These are phyloP conservation scores for Aegilops speltoides DNA, from an alignment of 176 grass and related monocot genomes.

Conservation along the genomic window DNA sequence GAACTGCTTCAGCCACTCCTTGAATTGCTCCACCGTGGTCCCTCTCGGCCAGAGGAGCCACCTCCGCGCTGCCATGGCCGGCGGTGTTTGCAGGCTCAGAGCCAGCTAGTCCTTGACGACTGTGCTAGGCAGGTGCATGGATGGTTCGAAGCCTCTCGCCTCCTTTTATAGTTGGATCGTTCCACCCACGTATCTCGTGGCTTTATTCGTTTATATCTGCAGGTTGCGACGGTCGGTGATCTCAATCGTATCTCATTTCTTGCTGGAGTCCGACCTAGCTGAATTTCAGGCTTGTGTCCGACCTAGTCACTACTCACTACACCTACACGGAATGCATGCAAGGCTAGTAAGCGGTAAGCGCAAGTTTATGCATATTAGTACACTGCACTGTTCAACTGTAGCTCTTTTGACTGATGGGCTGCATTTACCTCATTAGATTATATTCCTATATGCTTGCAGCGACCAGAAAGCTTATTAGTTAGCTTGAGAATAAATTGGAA, in stretches of 20 bases:
- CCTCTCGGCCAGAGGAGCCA: neutral
- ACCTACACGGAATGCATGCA: no score
- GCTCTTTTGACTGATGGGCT: no score
- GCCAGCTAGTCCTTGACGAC: neutral
- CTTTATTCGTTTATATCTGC: neutral
- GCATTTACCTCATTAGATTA: neutral
- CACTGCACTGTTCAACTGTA: no score
- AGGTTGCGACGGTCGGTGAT: neutral
- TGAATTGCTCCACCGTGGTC: conserved; percentile 54
- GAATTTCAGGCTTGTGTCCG: neutral
- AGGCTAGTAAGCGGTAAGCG: no score
- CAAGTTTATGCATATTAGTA: no score
- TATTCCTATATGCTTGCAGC: conserved; percentile 5
- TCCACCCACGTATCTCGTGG: neutral
- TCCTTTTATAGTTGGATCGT: neutral
- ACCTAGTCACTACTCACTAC: no score
- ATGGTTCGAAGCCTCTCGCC: neutral
- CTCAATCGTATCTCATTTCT: neutral
- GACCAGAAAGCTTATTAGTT: neutral
- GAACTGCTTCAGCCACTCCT: conserved; percentile 65
- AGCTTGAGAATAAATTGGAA: neutral
- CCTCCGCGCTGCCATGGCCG: neutral
- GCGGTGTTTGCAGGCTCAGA: no score
- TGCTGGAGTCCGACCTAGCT: neutral
- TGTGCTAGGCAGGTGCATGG: neutral